These are phyloP conservation scores for Populus ilicifolia DNA, from an alignment of 345 rosid species.

Conservation along the genomic window DNA sequence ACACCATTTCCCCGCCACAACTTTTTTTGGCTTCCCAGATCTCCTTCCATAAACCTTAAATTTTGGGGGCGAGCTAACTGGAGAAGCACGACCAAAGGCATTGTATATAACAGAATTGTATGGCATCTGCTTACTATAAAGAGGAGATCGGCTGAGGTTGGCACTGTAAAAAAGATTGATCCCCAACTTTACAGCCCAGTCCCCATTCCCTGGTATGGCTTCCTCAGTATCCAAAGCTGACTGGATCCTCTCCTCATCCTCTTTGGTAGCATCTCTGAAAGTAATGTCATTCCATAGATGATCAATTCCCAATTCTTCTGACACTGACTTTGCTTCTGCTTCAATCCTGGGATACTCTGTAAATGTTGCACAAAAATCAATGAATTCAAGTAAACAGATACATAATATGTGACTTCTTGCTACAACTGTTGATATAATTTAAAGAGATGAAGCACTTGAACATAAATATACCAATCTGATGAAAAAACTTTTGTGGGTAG, in stretches of 20 bases:
- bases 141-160: slow-evolving; percentile 68
- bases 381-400: not conserved
- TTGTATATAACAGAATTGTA: slow-evolving; percentile 78
- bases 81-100: slow-evolving; percentile 73
- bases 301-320: slow-evolving; percentile 68
- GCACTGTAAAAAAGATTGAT: slow-evolving; percentile 86
- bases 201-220: slow-evolving; percentile 74
- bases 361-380: slow-evolving; percentile 18
- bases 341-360: slow-evolving; percentile 91
- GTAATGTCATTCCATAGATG: slow-evolving; percentile 51
- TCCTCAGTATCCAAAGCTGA: slow-evolving; percentile 72
- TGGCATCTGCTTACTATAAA: slow-evolving; percentile 97
- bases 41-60: slow-evolving; percentile 44
- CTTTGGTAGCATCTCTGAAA: slow-evolving; percentile 58
- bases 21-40: slow-evolving; percentile 58
- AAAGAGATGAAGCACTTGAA: not conserved
- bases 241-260: slow-evolving; percentile 66
- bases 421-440: not conserved
- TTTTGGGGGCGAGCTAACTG: slow-evolving; percentile 46
- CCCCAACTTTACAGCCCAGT: slow-evolving; percentile 92
- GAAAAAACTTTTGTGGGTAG: not conserved
- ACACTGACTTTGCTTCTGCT: slow-evolving; percentile 68
- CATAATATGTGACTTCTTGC: not conserved
- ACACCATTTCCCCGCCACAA: slow-evolving; percentile 95
- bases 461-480: not conserved